Conservation (phyloP, 495 filamentous ascomycete genomes). For the Astrothelium subdiscretum region DNA sequence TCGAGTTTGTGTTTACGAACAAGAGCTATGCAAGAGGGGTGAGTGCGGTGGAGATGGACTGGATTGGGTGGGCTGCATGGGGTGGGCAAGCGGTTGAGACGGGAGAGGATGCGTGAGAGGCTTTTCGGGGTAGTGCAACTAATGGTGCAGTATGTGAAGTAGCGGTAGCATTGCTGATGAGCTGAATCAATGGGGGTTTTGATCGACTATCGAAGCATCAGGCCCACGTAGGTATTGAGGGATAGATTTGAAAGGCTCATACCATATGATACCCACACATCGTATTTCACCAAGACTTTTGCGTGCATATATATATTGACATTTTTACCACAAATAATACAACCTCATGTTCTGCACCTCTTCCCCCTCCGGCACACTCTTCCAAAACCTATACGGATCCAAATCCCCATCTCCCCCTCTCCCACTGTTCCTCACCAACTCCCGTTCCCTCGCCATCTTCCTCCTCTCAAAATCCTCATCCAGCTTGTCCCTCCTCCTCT, state of each 20-base stretch:
- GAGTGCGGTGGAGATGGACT: slow-evolving; percentile 74
- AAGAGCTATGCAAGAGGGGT: slow-evolving; percentile 85
- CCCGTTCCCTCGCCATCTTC: neutral
- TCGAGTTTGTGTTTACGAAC: slow-evolving; percentile 90
- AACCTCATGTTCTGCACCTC: neutral
- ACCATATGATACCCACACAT: too few species aligned
- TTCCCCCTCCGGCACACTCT: neutral
- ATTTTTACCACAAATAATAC: neutral
- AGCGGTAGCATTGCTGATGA: too few species aligned
- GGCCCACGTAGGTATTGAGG: too few species aligned
- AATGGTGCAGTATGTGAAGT: too few species aligned
- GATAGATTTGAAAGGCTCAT: too few species aligned
- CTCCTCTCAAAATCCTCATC: neutral
- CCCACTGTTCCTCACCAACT: neutral
- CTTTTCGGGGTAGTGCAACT: too few species aligned
- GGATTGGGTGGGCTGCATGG: slow-evolving; percentile 56
- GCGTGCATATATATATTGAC: too few species aligned
- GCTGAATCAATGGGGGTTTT: too few species aligned
- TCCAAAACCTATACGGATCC: slow-evolving; percentile 1
- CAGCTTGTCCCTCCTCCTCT: neutral
- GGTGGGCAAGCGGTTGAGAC: neutral
- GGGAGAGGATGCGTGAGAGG: too few species aligned
- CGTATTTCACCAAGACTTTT: too few species aligned
- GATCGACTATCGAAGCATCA: too few species aligned
- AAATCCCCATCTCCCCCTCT: slow-evolving; percentile 1